Evolutionary conservation across 306 rosid genomes (phyloP).

Genomic region (Elaeagnus macrophylla): DNA sequence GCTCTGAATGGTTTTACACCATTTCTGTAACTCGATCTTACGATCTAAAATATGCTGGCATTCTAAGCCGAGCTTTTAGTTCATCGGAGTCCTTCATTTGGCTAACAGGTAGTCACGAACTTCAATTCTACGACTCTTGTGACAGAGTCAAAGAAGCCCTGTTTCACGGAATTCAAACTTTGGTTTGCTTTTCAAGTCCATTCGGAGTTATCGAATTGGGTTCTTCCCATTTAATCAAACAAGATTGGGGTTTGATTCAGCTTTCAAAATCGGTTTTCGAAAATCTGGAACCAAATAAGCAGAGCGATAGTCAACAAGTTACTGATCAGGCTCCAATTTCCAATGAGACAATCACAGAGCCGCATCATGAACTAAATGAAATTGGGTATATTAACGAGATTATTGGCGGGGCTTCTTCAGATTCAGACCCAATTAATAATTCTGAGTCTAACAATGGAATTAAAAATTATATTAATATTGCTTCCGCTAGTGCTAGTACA

Average conservation of each 20-base stretch:
- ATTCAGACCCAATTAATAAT: background rate
- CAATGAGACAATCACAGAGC: too few species aligned
- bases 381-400: too few species aligned
- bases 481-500: slow-evolving; percentile 1
- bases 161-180: slow-evolving; percentile 28
- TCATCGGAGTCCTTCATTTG: slow-evolving; percentile 27
- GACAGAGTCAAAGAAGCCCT: slow-evolving; percentile 39
- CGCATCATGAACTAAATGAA: too few species aligned
- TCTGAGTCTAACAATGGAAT: background rate
- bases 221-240: slow-evolving; percentile 21
- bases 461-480: background rate
- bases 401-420: too few species aligned
- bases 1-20: slow-evolving; percentile 17
- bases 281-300: background rate
- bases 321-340: background rate
- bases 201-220: slow-evolving; percentile 39
- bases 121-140: slow-evolving; percentile 21
- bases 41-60: slow-evolving; percentile 1
- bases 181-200: slow-evolving; percentile 26
- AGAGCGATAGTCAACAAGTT: background rate
- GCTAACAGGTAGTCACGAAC: slow-evolving; percentile 25
- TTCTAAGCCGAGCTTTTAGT: slow-evolving; percentile 21
- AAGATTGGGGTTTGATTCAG: slow-evolving; percentile 25
- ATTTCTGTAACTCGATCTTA: slow-evolving; percentile 18
- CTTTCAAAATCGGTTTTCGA: slow-evolving; percentile 22